Base-by-base conservation (phyloP, 257 asterid genomes). In the Henckelia pumila region DNA sequence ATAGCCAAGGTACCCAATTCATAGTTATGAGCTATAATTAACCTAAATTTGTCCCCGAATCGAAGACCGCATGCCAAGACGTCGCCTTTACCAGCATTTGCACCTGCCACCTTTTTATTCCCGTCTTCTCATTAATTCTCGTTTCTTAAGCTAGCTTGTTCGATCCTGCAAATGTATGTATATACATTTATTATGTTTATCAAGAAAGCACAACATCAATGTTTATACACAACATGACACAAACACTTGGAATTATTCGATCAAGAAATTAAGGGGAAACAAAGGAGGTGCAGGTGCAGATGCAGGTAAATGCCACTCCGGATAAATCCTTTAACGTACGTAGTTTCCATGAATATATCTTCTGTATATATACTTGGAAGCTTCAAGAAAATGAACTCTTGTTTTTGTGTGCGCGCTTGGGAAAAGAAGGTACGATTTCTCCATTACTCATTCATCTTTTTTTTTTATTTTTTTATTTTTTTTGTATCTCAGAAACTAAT, bases 81-180 rank as follows among this genome's bases (percentile, higher is more conserved):
- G 76, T 26, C 19, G 59, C 79, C 59, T 77, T 77, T 72, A 20
- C 71, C 81, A 72, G 77, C 81, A 68, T 72, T 72, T 77, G 70
- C 81, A 77, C 77, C 77, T 72, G 77, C 77, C 72, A 77, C 81
- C 67, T 13, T 63, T 69, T 58, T 56, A 0, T 8, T 21, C 19
- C 5, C 24, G 19, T 13, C 23, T 8, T n/a, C 29, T 37, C 58
- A 11, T 16, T 58, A 2, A 37, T 37, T 17, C 47, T 10, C 9
- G 2, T n/a, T n/a, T n/a, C n/a, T n/a, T n/a, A n/a, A n/a, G n/a
- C 11, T 32, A 10, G 1, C 0, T 9, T 1, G 9, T 32, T 32
- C 37, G 22, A 44, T 49, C 6, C 21, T 56, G 8, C 24, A 11
- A n/a, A n/a, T n/a, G n/a, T n/a, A n/a, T n/a, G n/a, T n/a, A n/a